Percentiles rank a stretch among this genome's conserved stretches.
Conservation (phyloP, 2,329 filamentous ascomycete species). For the Aspergillus floridensis region DNA sequence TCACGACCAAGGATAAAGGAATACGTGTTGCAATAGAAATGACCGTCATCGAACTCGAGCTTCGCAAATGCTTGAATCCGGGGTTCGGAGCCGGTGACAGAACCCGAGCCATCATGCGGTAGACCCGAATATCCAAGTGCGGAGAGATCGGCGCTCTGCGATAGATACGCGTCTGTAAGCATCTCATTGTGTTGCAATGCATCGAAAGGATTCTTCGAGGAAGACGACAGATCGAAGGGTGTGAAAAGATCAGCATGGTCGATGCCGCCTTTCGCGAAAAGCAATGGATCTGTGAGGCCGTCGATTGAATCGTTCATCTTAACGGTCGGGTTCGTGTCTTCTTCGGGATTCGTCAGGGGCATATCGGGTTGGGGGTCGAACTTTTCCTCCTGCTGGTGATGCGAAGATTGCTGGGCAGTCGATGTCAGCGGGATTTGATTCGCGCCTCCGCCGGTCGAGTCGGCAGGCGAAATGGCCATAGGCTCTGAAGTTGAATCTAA, state of each 20-base stretch:
- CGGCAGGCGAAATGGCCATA: slow-evolving; percentile 6
- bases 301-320: slow-evolving; percentile 27
- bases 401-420: not conserved
- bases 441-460: slow-evolving; percentile 11
- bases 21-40: slow-evolving; percentile 64
- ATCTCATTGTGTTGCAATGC: slow-evolving; percentile 42
- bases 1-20: slow-evolving; percentile 63
- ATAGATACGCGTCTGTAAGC: slow-evolving; percentile 39
- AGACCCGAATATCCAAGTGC: slow-evolving; percentile 34
- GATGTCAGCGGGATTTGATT: slow-evolving; percentile 11
- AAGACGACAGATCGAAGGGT: slow-evolving; percentile 33
- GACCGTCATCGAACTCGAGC: slow-evolving; percentile 63
- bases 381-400: slow-evolving; percentile 14
- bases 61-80: slow-evolving; percentile 61
- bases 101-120: slow-evolving; percentile 32
- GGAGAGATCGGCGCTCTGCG: slow-evolving; percentile 35
- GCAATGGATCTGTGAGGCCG: slow-evolving; percentile 34
- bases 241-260: slow-evolving; percentile 37
- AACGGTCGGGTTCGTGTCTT: slow-evolving; percentile 2
- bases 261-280: slow-evolving; percentile 30
- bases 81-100: slow-evolving; percentile 42
- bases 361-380: slow-evolving; percentile 11
- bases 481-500: slow-evolving; percentile 9
- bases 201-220: slow-evolving; percentile 36
- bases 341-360: slow-evolving; percentile 12